These are phyloP conservation scores for Apostasia shenzhenica DNA, from an alignment of 106 monocot genomes.

Conservation along the genomic window DNA sequence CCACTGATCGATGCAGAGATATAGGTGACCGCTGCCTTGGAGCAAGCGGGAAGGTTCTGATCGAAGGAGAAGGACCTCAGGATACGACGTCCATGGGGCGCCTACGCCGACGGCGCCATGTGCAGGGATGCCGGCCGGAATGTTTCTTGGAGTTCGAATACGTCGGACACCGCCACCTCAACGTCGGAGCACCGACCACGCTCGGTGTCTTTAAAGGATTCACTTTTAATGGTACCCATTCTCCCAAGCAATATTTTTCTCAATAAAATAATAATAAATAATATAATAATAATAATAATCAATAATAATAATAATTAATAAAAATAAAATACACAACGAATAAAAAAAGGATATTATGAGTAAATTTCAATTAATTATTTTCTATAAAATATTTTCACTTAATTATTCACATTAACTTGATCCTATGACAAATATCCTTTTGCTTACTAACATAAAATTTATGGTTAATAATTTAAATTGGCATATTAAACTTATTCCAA, in stretches of 20 bases:
- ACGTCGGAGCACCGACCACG: not conserved
- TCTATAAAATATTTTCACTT: not conserved
- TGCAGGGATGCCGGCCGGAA: not conserved
- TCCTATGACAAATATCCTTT: not conserved
- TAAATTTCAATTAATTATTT: not conserved
- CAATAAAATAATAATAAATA: not conserved
- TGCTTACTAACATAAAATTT: too few species aligned
- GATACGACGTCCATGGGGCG: conserved; percentile 4
- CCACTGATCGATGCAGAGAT: conserved; percentile 8
- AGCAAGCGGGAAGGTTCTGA: conserved; percentile 6
- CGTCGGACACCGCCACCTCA: not conserved
- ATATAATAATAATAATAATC: not conserved
- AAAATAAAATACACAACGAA: not conserved
- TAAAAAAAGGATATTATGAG: not conserved
- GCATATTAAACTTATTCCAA: too few species aligned
- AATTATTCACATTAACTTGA: not conserved
- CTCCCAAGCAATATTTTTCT: not conserved
- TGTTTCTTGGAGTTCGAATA: not conserved
- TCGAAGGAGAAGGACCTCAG: conserved; percentile 9
- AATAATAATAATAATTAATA: not conserved
- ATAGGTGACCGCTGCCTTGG: conserved; percentile 11
- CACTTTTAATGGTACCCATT: not conserved
- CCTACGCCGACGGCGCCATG: not conserved
- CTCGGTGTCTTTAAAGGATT: not conserved
- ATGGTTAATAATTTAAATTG: too few species aligned